Conservation (phyloP, 1,139 yeast species). For the Meyerozyma elateridarum region DNA sequence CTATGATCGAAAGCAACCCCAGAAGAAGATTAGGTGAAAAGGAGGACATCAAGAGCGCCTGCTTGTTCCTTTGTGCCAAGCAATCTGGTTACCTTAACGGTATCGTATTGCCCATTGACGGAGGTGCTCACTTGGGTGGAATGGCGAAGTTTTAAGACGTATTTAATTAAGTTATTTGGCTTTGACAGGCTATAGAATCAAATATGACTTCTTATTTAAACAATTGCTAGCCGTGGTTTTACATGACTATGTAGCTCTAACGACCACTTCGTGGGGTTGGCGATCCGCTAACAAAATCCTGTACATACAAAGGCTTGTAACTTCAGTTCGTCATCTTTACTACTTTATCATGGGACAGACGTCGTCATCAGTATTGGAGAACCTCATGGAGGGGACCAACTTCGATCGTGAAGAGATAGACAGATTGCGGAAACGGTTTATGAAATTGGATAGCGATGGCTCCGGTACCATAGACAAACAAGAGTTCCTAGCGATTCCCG, state of each 20-base stretch:
- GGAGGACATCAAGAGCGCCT: conserved; percentile 57
- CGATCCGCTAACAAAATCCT: too few relatives aligned
- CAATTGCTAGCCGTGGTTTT: too few relatives aligned
- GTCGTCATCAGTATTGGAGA: conserved; percentile 62
- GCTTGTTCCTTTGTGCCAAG: conserved; percentile 54
- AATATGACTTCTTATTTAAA: background rate
- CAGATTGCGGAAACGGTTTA: conserved; percentile 83
- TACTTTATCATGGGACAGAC: conserved; percentile 71
- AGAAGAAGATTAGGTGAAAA: conserved; percentile 59
- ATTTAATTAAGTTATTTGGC: too few relatives aligned
- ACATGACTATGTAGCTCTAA: too few relatives aligned
- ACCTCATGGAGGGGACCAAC: conserved; percentile 71
- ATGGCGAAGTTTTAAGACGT: conserved; percentile 11
- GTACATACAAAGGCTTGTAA: background rate
- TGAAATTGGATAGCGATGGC: conserved; percentile 91
- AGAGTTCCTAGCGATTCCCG: conserved; percentile 91
- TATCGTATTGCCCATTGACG: conserved; percentile 69
- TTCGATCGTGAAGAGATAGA: conserved; percentile 89
- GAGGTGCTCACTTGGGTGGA: conserved; percentile 48
- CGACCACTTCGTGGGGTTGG: too few relatives aligned
- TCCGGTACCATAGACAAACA: conserved; percentile 88
- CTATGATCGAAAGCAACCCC: conserved; percentile 50
- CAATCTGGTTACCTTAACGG: conserved; percentile 67
- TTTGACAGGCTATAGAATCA: too few relatives aligned
- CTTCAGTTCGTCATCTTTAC: background rate